Evolutionary conservation across 2,329 filamentous ascomycete species (phyloP), one percentile per base, ranked within the genome.

Genomic region (Tolypocladium amazonense): DNA sequence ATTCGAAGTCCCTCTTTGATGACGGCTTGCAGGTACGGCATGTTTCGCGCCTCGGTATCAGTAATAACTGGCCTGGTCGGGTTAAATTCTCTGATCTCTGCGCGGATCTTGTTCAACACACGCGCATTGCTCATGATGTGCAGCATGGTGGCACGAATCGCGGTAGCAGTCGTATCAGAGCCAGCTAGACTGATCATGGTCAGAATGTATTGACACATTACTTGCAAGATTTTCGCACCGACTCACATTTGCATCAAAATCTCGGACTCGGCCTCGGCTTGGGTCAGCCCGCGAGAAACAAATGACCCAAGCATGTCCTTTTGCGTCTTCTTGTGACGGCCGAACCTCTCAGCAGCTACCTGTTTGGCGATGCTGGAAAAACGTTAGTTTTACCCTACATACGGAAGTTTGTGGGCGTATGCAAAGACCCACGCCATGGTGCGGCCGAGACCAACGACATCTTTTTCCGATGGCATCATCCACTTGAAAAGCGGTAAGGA

Each of bases 161-260:
- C 77, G 0, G 80, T 81, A 0, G 83, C 81, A 0, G 81, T 83
- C 3, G 81, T 84, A 61, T 86, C 83, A 0, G 81, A 81, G 4
- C 83, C 83, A 5, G 82, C 82, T 6, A 82, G 72, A 47, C 76
- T 76, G 54, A 57, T 18, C 14, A 14, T 30, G n/a, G 23, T 27
- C 20, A 58, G n/a, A 20, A 15, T 7, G 6, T 52, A 25, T 2
- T 6, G 14, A n/a, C 20, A 11, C n/a, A 47, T 5, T 3, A 30
- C 3, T 2, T 3, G 27, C 27, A 20, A 20, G 20, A 15, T 11
- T 30, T 5, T 8, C 15, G 47, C 15, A 35, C 11, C 12, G 7
- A 41, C 64, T 30, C 64, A 71, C 65, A 76, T 72, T 58, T 76
- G 71, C 60, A 74, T 66, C 2, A 77, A 67, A 1, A 75, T 70